phyloP scores from a whole-genome alignment of 2,329 filamentous ascomycete species.

The Colletotrichum musae region DNA sequence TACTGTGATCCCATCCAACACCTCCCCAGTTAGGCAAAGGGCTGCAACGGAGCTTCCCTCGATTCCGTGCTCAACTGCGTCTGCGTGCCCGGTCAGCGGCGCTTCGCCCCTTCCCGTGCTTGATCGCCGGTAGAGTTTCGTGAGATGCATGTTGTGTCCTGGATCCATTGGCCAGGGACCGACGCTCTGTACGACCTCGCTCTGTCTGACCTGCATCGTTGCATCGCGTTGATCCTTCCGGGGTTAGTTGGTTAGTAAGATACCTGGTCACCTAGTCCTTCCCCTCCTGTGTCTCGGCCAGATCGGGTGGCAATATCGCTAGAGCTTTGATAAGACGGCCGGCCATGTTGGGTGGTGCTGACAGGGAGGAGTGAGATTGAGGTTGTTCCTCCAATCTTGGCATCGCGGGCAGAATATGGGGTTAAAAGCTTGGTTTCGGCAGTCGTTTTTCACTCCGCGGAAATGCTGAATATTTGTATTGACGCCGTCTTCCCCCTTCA shows the following conservation, averaged over 20 bases:
- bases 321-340: constrained; percentile 27
- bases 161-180: constrained; percentile 20
- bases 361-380: no score
- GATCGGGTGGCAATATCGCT: constrained; percentile 14
- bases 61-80: not conserved
- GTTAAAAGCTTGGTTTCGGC: constrained; percentile 34
- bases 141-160: constrained; percentile 26
- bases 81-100: not conserved
- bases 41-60: constrained; percentile 14
- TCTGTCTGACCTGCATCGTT: constrained; percentile 32
- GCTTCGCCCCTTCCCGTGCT: constrained; percentile 8
- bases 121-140: not conserved
- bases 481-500: no score
- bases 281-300: not conserved
- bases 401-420: constrained; percentile 6
- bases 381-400: not conserved
- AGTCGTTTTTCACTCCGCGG: constrained; percentile 6
- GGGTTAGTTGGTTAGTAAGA: not conserved
- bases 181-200: constrained; percentile 5
- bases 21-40: constrained; percentile 21
- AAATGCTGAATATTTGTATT: not conserved
- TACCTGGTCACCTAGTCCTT: not conserved
- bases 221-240: not conserved
- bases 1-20: constrained; percentile 14
- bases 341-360: no score